Evolutionary conservation across 192 early-diverging fungal species (phyloP), one percentile per base, ranked within the genome.

Genomic region (Coemansia sp.): DNA sequence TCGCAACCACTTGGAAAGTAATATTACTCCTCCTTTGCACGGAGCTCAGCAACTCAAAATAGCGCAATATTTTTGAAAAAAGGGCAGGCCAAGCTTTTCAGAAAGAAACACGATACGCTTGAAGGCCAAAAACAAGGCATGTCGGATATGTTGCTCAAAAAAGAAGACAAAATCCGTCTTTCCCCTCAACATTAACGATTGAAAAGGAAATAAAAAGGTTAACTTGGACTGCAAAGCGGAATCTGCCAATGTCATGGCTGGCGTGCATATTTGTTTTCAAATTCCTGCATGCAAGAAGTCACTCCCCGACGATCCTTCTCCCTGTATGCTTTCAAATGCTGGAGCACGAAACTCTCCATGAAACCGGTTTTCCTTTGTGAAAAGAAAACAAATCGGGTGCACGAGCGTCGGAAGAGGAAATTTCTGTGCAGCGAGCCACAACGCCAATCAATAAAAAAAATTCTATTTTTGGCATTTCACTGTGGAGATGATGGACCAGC

Each of bases 401-500:
- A 40, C 38, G 1, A 40, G 38, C 38, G 38, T 1, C 38, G 1
- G 5, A 40, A 40, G 1, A 3, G 29, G 29, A 29, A 29, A 2
- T 29, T 29, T 29, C 3, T 13, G 42, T 45, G 13, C 42, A 40
- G 11, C 38, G 38, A 13, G 38, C 9, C 38, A 40, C 38, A 40
- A 29, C 29, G 29, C 29, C 29, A 2, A 29, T 29, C 29, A 29
- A 29, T 1, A 29, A 29, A 29, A 29, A 29, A 29, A 1, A 29
- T 2, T 29, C 29, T 29, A 40, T 13, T 40, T 40, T 40, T 40
- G 38, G 7, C 11, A 40, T 13, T 38, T 36, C 17, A 57, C 14
- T 25, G 55, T 17, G 55, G 41, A 33, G 61, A 40, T 17, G 25
- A 5, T 15, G 67, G 70, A 10, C 71, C 71, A 38, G 67, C 65